Base-by-base conservation (phyloP, 192 early-diverging fungal species). In the Geranomyces michiganensis region DNA sequence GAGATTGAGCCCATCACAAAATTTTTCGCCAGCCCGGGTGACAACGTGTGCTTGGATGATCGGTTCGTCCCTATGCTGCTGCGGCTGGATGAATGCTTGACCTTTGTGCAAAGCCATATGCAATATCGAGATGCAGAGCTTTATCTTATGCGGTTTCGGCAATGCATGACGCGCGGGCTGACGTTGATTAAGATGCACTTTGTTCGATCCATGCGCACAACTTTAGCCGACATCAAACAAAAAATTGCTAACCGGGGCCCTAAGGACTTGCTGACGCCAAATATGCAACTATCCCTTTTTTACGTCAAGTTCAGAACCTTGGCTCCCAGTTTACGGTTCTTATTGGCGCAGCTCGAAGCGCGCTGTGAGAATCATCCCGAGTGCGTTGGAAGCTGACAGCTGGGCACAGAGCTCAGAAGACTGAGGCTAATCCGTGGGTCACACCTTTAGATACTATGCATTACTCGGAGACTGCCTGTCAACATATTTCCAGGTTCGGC, bases 141-240 rank as follows among this genome's bases (percentile, higher is more conserved):
- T 47, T 98, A 96, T 72, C 82, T 91, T 33, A 93, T 96, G 92
- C 85, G 94, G 22, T 97, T 95, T 75, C 82, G 92, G 21, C 95
- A 98, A 71, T 96, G 95, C 76, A 91, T 96, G 81, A 94, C 94
- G n/a, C 88, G 92, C 29, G 93, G 91, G 7, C 88, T 99, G 77
- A 90, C 95, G 22, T 78, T 97, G 41, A 94, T 99, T 75, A 98
- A 98, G 72, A 90, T 94, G 85, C 84, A 94, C 62, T 87, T 90
- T 67, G 88, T 95, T 29, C 86, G 85, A 33, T 83, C 81, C 3
- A 78, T 96, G 74, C 85, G 92, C 27, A 77, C 76, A 17, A 73
- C 95, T 27, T 82, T 80, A 1, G 74, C 75, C 22, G 90, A 94
- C 31, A 80, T 90, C 13, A 72, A 80, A 33, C 91, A 90, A 73